Conservation (phyloP, 495 filamentous ascomycete genomes). For the Glonium stellatum region DNA sequence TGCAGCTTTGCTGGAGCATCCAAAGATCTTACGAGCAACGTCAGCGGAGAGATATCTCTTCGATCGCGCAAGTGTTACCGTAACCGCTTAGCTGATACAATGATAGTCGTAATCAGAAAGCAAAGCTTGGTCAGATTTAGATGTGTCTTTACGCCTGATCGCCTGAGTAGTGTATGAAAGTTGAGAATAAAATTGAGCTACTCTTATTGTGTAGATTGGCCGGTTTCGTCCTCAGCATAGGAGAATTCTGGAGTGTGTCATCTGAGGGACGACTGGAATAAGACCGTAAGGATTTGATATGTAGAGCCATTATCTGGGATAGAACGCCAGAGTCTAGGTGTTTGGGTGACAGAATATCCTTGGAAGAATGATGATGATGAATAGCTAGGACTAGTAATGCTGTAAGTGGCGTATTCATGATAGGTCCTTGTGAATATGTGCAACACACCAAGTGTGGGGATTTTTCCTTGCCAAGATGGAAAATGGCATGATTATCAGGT, state of each 20-base stretch:
- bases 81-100: background rate
- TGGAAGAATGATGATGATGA: background rate
- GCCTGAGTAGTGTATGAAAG: background rate
- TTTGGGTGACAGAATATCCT: background rate
- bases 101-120: background rate
- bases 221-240: background rate
- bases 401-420: background rate
- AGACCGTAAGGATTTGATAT: background rate
- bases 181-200: background rate
- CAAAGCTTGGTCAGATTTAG: background rate
- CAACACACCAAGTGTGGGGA: background rate
- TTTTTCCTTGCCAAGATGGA: background rate
- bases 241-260: background rate
- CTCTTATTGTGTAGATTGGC: background rate
- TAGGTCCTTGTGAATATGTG: background rate
- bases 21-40: background rate
- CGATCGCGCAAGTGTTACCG: background rate
- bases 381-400: background rate
- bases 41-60: background rate
- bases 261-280: background rate
- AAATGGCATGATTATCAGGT: slow-evolving; percentile 10
- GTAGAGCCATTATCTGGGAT: background rate
- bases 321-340: background rate
- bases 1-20: background rate
- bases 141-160: background rate